A percentile compares a stretch with the other conserved stretches of the same genome.
phyloP scores from a whole-genome alignment of 495 filamentous ascomycete genomes.

The Penicillium paxilli region DNA sequence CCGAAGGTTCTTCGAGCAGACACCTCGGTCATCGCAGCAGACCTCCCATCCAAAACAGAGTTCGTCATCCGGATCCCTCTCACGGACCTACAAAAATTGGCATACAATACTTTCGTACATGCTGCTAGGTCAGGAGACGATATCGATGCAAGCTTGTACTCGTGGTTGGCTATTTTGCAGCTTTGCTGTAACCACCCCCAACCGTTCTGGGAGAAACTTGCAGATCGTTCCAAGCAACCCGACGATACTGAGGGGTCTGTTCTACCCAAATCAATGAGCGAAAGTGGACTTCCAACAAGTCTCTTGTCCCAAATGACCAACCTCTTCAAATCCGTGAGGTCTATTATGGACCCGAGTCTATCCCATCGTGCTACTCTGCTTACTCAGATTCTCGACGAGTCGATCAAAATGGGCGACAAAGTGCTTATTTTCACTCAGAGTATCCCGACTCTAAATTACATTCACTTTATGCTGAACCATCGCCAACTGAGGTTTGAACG shows the following conservation, averaged over 20 bases:
- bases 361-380: conserved; percentile 71
- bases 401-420: conserved; percentile 63
- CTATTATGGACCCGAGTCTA: conserved; percentile 36
- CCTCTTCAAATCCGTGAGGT: conserved; percentile 28
- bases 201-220: conserved; percentile 60
- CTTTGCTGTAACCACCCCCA: conserved; percentile 77
- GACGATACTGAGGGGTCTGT: not conserved
- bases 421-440: conserved; percentile 77
- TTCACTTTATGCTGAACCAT: conserved; percentile 54
- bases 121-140: not conserved
- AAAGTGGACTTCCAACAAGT: conserved; percentile 28
- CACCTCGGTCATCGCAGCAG: conserved; percentile 60
- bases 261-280: conserved; percentile 25
- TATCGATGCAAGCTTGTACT: conserved; percentile 37
- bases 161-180: conserved; percentile 56
- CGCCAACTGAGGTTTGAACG: conserved; percentile 47
- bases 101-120: conserved; percentile 63
- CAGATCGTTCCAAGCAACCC: conserved; percentile 13
- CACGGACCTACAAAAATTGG: conserved; percentile 60
- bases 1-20: conserved; percentile 81
- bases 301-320: conserved; percentile 25
- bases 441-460: conserved; percentile 64
- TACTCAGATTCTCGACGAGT: conserved; percentile 62
- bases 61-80: conserved; percentile 76
- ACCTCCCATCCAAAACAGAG: conserved; percentile 73